These are phyloP conservation scores for Hymenoscyphus linearis DNA, from an alignment of 2,329 filamentous ascomycete species.

Conservation along the genomic window DNA sequence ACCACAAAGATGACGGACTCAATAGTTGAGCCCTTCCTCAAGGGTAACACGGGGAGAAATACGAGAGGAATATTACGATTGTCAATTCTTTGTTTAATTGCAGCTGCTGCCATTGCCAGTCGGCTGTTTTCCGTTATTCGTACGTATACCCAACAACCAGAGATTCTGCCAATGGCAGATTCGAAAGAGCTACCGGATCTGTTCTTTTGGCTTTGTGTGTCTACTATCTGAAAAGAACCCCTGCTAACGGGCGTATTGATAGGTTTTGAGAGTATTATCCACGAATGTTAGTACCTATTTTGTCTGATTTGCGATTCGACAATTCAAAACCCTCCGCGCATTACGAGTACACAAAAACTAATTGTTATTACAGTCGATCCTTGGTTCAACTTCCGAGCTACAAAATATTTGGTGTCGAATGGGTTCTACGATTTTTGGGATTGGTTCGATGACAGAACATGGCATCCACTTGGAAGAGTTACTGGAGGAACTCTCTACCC, in stretches of 20 bases:
- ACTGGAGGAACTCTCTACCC: slow-evolving; percentile 98
- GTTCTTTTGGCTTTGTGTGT: not conserved
- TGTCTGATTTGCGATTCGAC: slow-evolving; percentile 14
- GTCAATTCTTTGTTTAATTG: slow-evolving; percentile 86
- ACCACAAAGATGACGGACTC: slow-evolving; percentile 37
- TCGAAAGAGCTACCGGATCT: not conserved
- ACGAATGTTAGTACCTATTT: slow-evolving; percentile 74
- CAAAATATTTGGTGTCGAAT: slow-evolving; percentile 94
- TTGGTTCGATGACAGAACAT: slow-evolving; percentile 99
- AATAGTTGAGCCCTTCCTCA: slow-evolving; percentile 48
- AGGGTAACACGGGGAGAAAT: slow-evolving; percentile 74
- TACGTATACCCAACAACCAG: slow-evolving; percentile 45
- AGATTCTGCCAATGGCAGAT: not conserved
- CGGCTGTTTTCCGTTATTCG: slow-evolving; percentile 98
- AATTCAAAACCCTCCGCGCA: not conserved
- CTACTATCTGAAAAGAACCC: not conserved
- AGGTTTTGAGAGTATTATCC: slow-evolving; percentile 99
- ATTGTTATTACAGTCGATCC: slow-evolving; percentile 70
- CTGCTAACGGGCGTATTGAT: slow-evolving; percentile 28
- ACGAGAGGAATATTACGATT: slow-evolving; percentile 81
- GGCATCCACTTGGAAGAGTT: slow-evolving; percentile 96
- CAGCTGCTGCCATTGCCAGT: slow-evolving; percentile 83
- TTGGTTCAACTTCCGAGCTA: slow-evolving; percentile 99
- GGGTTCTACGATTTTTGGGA: slow-evolving; percentile 99
- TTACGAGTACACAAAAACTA: slow-evolving; percentile 25